phyloP scores from a whole-genome alignment of 2,329 filamentous ascomycete species.

The Epichloe gansuensis region DNA sequence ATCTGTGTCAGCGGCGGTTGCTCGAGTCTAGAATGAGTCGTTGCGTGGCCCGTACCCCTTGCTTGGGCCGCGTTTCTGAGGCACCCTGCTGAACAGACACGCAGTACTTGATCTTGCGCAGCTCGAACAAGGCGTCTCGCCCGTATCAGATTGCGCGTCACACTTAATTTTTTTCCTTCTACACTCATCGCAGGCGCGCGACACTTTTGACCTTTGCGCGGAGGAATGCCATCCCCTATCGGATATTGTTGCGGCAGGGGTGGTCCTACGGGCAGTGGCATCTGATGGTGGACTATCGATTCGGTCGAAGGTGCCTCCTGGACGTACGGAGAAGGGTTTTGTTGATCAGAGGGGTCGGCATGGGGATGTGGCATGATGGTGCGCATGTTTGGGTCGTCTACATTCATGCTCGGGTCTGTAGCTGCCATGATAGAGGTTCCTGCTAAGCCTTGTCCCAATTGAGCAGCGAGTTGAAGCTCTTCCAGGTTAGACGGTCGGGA shows the following conservation, averaged over 20 bases:
- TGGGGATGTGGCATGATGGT: slow-evolving; percentile 33
- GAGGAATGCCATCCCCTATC: slow-evolving; percentile 47
- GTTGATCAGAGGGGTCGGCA: slow-evolving; percentile 23
- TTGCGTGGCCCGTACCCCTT: slow-evolving; percentile 49
- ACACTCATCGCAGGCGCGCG: slow-evolving; percentile 80
- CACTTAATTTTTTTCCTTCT: slow-evolving; percentile 84
- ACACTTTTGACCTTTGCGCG: slow-evolving; percentile 77
- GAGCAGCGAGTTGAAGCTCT: slow-evolving; percentile 46
- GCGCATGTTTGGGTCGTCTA: slow-evolving; percentile 31
- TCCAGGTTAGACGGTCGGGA: slow-evolving; percentile 35
- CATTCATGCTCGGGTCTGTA: slow-evolving; percentile 31
- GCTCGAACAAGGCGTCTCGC: slow-evolving; percentile 65
- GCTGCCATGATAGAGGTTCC: slow-evolving; percentile 35
- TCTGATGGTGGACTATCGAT: slow-evolving; percentile 23
- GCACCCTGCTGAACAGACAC: slow-evolving; percentile 77
- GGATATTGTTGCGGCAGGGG: slow-evolving; percentile 26
- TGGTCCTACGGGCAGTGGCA: slow-evolving; percentile 25
- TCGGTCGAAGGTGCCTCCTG: slow-evolving; percentile 26
- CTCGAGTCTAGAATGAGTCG: background rate
- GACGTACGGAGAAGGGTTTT: slow-evolving; percentile 24
- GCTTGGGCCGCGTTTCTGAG: slow-evolving; percentile 78
- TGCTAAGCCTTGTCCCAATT: slow-evolving; percentile 42
- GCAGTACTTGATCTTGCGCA: slow-evolving; percentile 64
- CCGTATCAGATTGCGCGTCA: slow-evolving; percentile 64
- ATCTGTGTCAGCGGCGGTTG: slow-evolving; percentile 5